Conservation (phyloP, 176 grass and related monocot species). For the Avena sativa region DNA sequence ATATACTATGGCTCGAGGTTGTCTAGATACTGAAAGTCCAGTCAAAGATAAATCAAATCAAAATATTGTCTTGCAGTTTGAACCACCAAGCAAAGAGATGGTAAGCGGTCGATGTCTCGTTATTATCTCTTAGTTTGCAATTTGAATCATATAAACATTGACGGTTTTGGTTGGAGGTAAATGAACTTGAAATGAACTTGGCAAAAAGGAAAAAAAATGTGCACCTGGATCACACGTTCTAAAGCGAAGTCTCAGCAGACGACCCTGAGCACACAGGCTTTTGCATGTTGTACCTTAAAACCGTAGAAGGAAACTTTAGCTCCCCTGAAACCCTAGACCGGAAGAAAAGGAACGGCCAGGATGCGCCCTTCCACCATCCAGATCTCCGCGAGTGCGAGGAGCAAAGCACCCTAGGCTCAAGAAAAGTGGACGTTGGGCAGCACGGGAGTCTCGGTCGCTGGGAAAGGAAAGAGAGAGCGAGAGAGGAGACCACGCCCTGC, state of each 20-base stretch:
- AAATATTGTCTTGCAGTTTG: neutral
- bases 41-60: neutral
- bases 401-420: neutral
- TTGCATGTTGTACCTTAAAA: neutral
- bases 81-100: no score
- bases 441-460: conserved; percentile 28
- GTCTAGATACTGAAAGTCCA: neutral
- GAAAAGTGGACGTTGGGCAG: neutral
- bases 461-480: neutral
- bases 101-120: neutral
- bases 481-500: conserved; percentile 11
- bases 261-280: neutral
- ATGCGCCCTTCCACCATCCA: neutral
- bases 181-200: neutral
- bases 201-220: neutral
- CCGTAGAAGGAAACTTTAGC: neutral
- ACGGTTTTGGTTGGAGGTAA: no score
- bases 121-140: neutral
- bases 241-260: neutral
- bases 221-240: neutral
- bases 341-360: neutral
- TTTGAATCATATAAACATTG: neutral
- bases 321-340: neutral
- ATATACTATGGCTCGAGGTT: no score
- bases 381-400: neutral